Evolutionary conservation across 805 yeast species (phyloP).

Genomic region (Jamesozyma piceae): DNA sequence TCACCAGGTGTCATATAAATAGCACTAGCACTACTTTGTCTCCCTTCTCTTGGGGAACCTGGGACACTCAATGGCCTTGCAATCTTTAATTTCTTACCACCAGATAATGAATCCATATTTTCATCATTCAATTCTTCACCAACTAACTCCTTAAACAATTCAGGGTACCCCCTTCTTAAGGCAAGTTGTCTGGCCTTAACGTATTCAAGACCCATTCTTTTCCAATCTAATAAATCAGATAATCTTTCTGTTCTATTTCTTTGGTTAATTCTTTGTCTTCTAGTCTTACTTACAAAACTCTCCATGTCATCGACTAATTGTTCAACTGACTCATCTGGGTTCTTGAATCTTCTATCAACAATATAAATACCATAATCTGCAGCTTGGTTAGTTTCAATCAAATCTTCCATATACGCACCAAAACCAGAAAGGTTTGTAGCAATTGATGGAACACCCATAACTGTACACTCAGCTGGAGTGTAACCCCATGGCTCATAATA

Average conservation of each 20-base stretch:
- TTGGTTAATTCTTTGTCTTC: conserved; percentile 96
- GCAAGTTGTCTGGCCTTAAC: conserved; percentile 90
- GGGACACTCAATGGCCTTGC: conserved; percentile 94
- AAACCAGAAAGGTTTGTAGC: conserved; percentile 94
- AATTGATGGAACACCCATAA: conserved; percentile 97
- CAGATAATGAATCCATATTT: conserved; percentile 27
- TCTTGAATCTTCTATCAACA: conserved; percentile 87
- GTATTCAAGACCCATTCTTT: conserved; percentile 94
- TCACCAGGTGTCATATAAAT: conserved; percentile 96
- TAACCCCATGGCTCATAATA: conserved; percentile 99
- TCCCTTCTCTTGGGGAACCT: conserved; percentile 71
- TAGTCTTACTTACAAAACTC: conserved; percentile 76
- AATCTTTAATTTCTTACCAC: conserved; percentile 50
- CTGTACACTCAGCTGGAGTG: conserved; percentile 98
- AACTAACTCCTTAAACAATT: conserved; percentile 44
- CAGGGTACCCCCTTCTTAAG: conserved; percentile 88
- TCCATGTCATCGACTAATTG: conserved; percentile 86
- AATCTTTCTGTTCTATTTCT: conserved; percentile 93
- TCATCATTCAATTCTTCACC: conserved; percentile 25
- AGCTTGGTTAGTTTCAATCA: conserved; percentile 71
- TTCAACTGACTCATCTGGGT: conserved; percentile 86
- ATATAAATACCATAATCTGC: conserved; percentile 94
- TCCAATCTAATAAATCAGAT: conserved; percentile 92
- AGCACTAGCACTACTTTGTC: conserved; percentile 24
- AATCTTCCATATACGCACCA: conserved; percentile 97